A percentile compares a stretch with the other conserved stretches of the same genome.
Conservation (phyloP, 2,329 filamentous ascomycete species). For the Venturia asperata region DNA sequence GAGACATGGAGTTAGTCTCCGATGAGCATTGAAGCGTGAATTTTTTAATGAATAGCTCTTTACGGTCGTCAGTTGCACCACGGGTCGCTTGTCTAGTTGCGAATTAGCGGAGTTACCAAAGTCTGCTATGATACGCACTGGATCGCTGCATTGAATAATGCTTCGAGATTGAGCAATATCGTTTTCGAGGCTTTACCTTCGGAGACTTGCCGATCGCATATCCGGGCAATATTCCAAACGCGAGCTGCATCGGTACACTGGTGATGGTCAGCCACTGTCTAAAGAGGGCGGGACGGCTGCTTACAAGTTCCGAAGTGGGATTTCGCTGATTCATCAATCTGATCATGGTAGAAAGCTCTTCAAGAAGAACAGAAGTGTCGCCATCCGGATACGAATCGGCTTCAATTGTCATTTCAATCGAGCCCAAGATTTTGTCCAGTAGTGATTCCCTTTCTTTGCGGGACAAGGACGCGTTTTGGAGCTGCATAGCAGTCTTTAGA, state of each 20-base stretch:
- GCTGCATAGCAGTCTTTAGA: constrained; percentile 23
- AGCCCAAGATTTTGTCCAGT: constrained; percentile 27
- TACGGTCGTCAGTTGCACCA: neutral
- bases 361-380: neutral
- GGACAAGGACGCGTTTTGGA: constrained; percentile 26
- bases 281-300: neutral
- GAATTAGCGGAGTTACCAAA: neutral
- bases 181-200: neutral
- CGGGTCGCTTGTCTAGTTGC: neutral
- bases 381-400: neutral
- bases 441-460: constrained; percentile 30
- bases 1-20: neutral
- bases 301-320: constrained; percentile 3
- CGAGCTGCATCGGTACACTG: constrained; percentile 3
- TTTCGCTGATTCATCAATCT: constrained; percentile 1
- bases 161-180: neutral
- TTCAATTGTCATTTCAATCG: constrained; percentile 19
- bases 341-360: constrained; percentile 21
- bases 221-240: constrained; percentile 3
- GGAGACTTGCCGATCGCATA: neutral
- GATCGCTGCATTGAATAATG: constrained; percentile 1
- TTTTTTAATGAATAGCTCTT: neutral
- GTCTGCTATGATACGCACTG: neutral
- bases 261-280: neutral
- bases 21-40: neutral